Conservation (phyloP, 305 asterid species). For the Petunia hybrid region DNA sequence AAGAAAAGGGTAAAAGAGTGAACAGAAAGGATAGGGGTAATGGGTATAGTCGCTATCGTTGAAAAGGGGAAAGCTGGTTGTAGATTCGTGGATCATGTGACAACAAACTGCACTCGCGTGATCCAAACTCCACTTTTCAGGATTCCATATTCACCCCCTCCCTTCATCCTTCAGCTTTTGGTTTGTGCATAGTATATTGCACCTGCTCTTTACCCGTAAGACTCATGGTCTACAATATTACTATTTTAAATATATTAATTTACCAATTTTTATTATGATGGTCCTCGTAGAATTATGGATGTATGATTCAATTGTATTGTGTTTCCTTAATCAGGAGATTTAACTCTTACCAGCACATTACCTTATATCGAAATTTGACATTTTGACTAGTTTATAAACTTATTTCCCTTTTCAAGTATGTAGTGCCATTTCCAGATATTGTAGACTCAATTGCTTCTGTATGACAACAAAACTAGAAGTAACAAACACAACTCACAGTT, state of each 20-base stretch:
- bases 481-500: not conserved
- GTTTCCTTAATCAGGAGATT: not conserved
- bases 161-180: not conserved
- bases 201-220: not conserved
- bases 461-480: not conserved
- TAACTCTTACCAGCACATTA: not conserved
- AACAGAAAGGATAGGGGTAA: not conserved
- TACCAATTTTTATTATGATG: not conserved
- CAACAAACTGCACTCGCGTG: slow-evolving; percentile 14
- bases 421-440: not conserved
- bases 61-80: slow-evolving; percentile 23
- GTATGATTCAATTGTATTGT: not conserved
- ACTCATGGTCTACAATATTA: not conserved
- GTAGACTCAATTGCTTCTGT: not conserved
- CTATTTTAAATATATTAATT: not conserved
- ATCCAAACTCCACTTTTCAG: slow-evolving; percentile 8
- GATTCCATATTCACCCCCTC: not conserved
- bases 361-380: not conserved
- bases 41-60: not conserved
- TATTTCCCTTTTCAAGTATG: not conserved
- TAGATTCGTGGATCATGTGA: slow-evolving; percentile 30
- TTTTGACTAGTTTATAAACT: not conserved
- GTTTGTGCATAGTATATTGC: not conserved
- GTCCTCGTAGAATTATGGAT: not conserved
- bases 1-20: not conserved